Conservation (phyloP, 148 eudicot genomes). For the Vaccinium myrtillus region DNA sequence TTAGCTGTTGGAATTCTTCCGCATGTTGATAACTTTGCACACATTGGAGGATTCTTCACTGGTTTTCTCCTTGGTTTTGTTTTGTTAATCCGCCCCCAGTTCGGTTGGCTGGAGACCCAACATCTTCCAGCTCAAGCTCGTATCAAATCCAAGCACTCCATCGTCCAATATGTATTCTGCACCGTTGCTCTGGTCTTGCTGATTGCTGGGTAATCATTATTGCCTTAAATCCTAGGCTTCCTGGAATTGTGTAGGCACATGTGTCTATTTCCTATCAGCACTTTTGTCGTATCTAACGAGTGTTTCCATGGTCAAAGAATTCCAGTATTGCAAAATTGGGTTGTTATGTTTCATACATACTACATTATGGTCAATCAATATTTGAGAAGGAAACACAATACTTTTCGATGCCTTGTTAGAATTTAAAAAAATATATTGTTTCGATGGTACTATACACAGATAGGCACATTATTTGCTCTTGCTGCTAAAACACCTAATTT, state of each 20-base stretch:
- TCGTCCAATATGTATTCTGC: constrained; percentile 54
- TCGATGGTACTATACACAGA: not conserved
- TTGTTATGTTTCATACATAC: not conserved
- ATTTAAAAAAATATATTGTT: not conserved
- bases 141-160: constrained; percentile 52
- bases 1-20: constrained; percentile 85
- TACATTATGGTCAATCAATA: not conserved
- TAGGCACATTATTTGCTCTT: not conserved
- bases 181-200: constrained; percentile 43
- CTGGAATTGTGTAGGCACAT: not conserved
- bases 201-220: constrained; percentile 60
- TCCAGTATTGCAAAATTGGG: not conserved
- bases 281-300: not conserved
- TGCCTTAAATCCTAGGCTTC: not conserved
- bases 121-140: constrained; percentile 61
- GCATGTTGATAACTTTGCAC: constrained; percentile 88
- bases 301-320: not conserved
- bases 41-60: constrained; percentile 75
- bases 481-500: not conserved
- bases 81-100: constrained; percentile 70
- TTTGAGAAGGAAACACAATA: not conserved
- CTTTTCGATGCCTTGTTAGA: not conserved
- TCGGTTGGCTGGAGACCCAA: constrained; percentile 66
- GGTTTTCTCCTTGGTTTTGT: constrained; percentile 85
- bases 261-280: not conserved